A percentile compares a stretch with the other conserved stretches of the same genome.
Evolutionary conservation across 176 grass and related monocot species (phyloP).

Genomic region (Tillandsia fasciculata): DNA sequence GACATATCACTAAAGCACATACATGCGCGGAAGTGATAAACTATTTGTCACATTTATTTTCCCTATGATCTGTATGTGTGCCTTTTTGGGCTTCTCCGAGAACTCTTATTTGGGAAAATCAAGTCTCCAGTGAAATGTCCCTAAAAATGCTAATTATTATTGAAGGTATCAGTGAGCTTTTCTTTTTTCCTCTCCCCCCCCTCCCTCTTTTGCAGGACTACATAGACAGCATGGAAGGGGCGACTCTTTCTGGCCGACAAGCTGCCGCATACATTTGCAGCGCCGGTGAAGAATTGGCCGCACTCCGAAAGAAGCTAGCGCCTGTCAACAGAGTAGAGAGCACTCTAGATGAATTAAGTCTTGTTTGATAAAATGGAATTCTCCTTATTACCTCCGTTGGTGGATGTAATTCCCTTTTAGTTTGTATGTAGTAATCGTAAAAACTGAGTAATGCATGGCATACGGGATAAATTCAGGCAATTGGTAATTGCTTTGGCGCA

Average conservation of each 20-base stretch:
- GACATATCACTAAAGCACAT: too few species aligned
- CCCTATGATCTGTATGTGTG: too few species aligned
- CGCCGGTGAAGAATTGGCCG: constrained; percentile 49
- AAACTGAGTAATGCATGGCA: constrained; percentile 46
- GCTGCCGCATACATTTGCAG: constrained; percentile 69
- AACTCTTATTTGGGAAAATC: too few species aligned
- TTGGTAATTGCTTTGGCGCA: neutral
- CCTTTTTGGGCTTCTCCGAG: too few species aligned
- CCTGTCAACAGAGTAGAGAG: constrained; percentile 16
- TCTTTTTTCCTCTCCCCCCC: neutral
- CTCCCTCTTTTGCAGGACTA: constrained; percentile 63
- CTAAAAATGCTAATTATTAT: neutral
- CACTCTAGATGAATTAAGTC: constrained; percentile 42
- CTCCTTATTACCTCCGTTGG: neutral
- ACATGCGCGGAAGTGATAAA: too few species aligned
- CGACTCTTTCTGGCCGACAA: constrained; percentile 82
- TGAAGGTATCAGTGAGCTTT: neutral
- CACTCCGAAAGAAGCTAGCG: constrained; percentile 56
- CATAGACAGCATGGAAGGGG: constrained; percentile 99
- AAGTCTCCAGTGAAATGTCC: neutral
- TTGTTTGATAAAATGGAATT: constrained; percentile 14
- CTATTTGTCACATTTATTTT: too few species aligned
- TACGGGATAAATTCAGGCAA: constrained; percentile 80
- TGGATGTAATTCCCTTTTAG: constrained; percentile 9
- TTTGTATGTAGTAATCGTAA: neutral